Evolutionary conservation across 2,329 filamentous ascomycete species (phyloP), one percentile per base, ranked within the genome.

Genomic region (Colletotrichum cordylinicola): DNA sequence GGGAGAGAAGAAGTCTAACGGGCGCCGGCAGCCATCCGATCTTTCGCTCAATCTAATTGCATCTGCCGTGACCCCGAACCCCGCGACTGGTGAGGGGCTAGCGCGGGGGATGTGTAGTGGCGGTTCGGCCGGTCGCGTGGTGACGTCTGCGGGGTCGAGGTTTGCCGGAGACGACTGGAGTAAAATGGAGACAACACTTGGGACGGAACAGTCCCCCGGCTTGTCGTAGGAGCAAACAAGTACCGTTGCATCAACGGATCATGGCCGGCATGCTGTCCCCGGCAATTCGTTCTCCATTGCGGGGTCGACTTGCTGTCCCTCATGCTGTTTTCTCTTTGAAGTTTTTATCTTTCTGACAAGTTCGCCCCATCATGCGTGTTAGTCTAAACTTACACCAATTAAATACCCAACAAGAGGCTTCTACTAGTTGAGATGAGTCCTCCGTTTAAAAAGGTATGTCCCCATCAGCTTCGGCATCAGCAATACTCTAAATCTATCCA

Each of bases 71-170:
- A 27, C 33, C 33, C 35, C 43, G 8, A 74, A 65, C 70, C 70
- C 74, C 74, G 70, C 74, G 62, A 56, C 18, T 24, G 16, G 35
- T 56, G 65, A 67, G 65, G 65, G 65, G 65, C 65, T 58, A 27
- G 48, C 29, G 66, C 52, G 43, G 66, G 64, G 52, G 66, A 27
- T 66, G 16, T 31, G 27, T 31, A 13, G 18, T n/a, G 61, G 31
- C 31, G 39, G 48, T 74, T 56, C 68, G 72, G n/a, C 27, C 56
- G 31, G 39, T 64, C 27, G 62, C 27, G 39, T 43, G 39, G 62
- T 65, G 64, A 73, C 73, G 73, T 67, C 70, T 75, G 70, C 70
- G 73, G 70, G 56, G 35, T 48, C 39, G 33, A 29, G 39, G 69
- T 56, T 64, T 67, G 43, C 27, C 33, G 67, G 67, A 31, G 58